phyloP scores from a whole-genome alignment of 208 protist species.

The Herpetomonas samuelpessoai region DNA sequence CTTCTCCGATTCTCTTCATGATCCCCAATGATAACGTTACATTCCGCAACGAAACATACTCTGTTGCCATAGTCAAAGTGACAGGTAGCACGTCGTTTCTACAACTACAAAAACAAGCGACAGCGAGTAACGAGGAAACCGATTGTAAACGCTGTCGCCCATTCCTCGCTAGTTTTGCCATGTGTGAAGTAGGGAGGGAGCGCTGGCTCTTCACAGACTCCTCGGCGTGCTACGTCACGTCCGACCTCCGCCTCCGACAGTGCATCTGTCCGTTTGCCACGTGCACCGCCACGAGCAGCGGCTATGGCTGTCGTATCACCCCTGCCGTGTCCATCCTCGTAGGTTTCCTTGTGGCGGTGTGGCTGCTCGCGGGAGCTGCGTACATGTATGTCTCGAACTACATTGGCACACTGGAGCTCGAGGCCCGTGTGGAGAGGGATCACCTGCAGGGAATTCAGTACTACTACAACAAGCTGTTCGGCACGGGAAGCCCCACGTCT shows the following conservation, averaged over 20 bases:
- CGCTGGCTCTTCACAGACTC: constrained; percentile 77
- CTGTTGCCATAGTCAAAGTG: too few relatives aligned
- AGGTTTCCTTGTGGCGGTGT: constrained; percentile 52
- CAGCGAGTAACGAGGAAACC: too few relatives aligned
- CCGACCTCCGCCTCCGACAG: constrained; percentile 52
- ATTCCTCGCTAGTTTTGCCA: background rate
- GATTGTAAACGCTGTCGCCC: too few relatives aligned
- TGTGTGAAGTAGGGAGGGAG: constrained; percentile 49
- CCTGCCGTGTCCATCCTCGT: constrained; percentile 55
- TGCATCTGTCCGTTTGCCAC: constrained; percentile 80
- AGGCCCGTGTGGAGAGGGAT: constrained; percentile 22
- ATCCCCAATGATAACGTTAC: too few relatives aligned
- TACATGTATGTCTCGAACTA: constrained; percentile 71
- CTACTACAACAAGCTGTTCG: constrained; percentile 81
- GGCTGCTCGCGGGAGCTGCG: constrained; percentile 49
- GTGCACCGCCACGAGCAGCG: constrained; percentile 26
- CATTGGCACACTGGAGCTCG: constrained; percentile 39
- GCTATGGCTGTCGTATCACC: constrained; percentile 58
- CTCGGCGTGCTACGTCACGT: constrained; percentile 63
- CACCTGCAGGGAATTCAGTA: constrained; percentile 41
- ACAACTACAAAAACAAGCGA: background rate
- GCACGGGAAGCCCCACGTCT: constrained; percentile 9
- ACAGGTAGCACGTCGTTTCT: too few relatives aligned
- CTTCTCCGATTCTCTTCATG: too few relatives aligned
- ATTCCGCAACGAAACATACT: too few relatives aligned